phyloP scores from a whole-genome alignment of 805 yeast genomes.

The Yamadazyma sp. region DNA sequence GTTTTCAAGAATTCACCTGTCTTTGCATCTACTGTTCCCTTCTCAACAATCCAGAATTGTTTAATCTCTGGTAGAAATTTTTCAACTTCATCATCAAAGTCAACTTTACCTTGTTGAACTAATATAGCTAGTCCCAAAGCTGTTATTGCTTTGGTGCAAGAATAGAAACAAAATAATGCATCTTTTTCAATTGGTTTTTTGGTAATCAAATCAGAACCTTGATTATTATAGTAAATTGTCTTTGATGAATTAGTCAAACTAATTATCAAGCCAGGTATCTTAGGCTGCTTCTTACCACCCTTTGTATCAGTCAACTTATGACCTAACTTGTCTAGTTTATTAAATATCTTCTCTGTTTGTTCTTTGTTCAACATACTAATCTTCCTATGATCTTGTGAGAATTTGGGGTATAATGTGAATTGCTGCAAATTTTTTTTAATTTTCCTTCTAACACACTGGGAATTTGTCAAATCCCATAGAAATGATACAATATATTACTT shows the following conservation, averaged over 20 bases:
- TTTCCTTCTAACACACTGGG: neutral
- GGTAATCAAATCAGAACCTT: slow-evolving; percentile 19
- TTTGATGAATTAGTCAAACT: slow-evolving; percentile 24
- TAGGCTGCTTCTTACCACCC: slow-evolving; percentile 6
- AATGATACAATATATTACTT: no score
- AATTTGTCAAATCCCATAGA: neutral
- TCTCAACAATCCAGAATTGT: slow-evolving; percentile 23
- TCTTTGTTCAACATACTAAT: slow-evolving; percentile 1
- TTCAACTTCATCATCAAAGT: slow-evolving; percentile 32
- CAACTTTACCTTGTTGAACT: slow-evolving; percentile 28
- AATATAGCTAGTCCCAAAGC: slow-evolving; percentile 34
- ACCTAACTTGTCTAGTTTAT: slow-evolving; percentile 5
- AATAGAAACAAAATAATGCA: slow-evolving; percentile 20
- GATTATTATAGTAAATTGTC: slow-evolving; percentile 22
- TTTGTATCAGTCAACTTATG: neutral
- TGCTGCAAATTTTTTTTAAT: neutral
- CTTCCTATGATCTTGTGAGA: no score
- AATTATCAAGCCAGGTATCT: slow-evolving; percentile 22
- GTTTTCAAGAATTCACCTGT: slow-evolving; percentile 22
- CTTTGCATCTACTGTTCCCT: slow-evolving; percentile 20
- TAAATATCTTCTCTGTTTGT: neutral
- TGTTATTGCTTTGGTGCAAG: slow-evolving; percentile 35
- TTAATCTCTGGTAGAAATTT: slow-evolving; percentile 31
- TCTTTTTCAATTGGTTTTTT: slow-evolving; percentile 14
- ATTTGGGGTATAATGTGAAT: neutral